Evolutionary conservation across 108 stramenopile genomes (phyloP).

Genomic region (Nitzschia inconspicua): DNA sequence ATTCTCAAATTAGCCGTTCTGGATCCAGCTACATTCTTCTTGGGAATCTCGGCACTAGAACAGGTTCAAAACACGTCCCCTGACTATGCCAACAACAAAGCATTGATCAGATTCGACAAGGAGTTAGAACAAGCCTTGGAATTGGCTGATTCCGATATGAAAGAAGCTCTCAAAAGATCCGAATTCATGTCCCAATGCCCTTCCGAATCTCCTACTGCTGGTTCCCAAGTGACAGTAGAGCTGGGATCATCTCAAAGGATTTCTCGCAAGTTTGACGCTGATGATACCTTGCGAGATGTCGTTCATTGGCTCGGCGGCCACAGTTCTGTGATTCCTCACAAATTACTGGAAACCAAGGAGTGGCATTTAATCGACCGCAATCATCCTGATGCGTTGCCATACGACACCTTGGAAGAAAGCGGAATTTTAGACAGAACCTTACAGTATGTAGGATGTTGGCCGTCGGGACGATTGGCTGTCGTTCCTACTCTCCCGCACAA

Average conservation of each 20-base stretch:
- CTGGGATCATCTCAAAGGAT: constrained; percentile 15
- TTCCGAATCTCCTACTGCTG: constrained; percentile 62
- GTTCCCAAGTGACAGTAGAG: constrained; percentile 35
- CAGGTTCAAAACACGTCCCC: constrained; percentile 35
- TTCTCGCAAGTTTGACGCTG: constrained; percentile 73
- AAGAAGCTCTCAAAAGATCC: constrained; percentile 37
- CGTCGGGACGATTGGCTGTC: constrained; percentile 70
- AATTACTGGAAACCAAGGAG: constrained; percentile 53
- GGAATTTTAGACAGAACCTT: constrained; percentile 49
- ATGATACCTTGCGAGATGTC: constrained; percentile 74
- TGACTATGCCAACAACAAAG: constrained; percentile 59
- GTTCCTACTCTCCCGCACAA: constrained; percentile 48
- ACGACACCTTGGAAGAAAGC: constrained; percentile 45
- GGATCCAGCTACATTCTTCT: constrained; percentile 69
- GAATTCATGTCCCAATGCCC: constrained; percentile 53
- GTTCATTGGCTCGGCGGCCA: constrained; percentile 79
- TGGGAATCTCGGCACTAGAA: constrained; percentile 81
- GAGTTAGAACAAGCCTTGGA: constrained; percentile 30
- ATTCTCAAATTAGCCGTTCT: constrained; percentile 44
- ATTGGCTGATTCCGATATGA: constrained; percentile 9
- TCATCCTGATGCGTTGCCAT: constrained; percentile 37
- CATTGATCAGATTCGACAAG: constrained; percentile 23
- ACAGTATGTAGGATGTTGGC: constrained; percentile 80
- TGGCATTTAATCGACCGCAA: constrained; percentile 78
- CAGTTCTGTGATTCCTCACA: constrained; percentile 50